Evolutionary conservation across 2,329 filamentous ascomycete species (phyloP), one percentile per base, ranked within the genome.

Genomic region (Sporothrix luriei): DNA sequence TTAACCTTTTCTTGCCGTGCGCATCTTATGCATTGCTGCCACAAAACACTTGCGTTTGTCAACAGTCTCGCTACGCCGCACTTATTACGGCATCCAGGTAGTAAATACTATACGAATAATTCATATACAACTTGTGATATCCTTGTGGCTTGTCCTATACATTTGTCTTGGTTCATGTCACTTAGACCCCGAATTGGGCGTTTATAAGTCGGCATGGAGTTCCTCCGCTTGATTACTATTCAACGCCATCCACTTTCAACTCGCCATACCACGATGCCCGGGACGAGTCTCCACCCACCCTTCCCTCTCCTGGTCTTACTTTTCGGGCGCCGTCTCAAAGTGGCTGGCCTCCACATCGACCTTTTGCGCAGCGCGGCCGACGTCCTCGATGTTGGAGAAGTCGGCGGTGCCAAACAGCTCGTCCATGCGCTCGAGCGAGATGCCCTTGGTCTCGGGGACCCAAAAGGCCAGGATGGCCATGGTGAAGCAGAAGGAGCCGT

Each of bases 401-500:
- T 74, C 71, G 24, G 73, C 70, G 9, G 71, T 70, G 19, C 74
- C 74, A 68, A 75, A 75, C 49, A 75, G 71, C 72, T 75, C 74
- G 68, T 75, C 74, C 74, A 75, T 75, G 38, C 74, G 72, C 68
- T 75, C 74, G 10, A 75, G 73, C 7, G 74, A 75, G 29, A 75
- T 71, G 24, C 73, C 74, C 68, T 75, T 75, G 26, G 74, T 74
- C 66, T 75, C 74, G 19, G 74, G 74, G 3, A 75, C 54, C 66
- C 69, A 73, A 48, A 75, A 73, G 1, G 71, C 71, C 10, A 69
- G 19, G 62, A 88, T 74, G 68, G 84, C 84, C 84, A 88, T 87
- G 72, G 79, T 75, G 72, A 85, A 82, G 75, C 85, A 88, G 76
- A 88, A 87, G 26, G 78, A 83, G 5, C 83, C 81, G 76, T 87